A percentile compares a stretch with the other conserved stretches of the same genome.
phyloP scores from a whole-genome alignment of 805 yeast genomes.

The Wickerhamiella azymoides region DNA sequence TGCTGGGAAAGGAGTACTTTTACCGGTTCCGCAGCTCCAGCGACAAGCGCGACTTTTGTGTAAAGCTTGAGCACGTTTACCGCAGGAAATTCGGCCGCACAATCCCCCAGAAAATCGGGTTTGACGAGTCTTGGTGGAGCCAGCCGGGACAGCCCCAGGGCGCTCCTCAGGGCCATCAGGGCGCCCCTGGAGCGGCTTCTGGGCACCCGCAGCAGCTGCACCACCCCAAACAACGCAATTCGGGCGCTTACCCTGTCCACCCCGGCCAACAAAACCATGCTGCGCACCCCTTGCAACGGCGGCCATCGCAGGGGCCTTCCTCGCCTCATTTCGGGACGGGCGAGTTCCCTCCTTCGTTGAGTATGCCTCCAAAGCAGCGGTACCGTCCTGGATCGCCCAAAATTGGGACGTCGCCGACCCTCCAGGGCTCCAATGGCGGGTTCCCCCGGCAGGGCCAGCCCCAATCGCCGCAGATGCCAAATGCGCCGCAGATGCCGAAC shows the following conservation, averaged over 20 bases:
- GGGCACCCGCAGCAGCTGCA: background rate
- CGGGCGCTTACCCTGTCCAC: background rate
- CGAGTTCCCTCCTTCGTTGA: background rate
- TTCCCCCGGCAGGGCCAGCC: background rate
- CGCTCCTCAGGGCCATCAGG: background rate
- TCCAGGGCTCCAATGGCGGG: too few species aligned
- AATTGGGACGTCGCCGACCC: too few species aligned
- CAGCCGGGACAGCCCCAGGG: background rate
- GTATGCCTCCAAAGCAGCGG: background rate
- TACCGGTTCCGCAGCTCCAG: slow-evolving; percentile 57
- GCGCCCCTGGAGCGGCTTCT: background rate
- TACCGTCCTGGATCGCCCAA: background rate
- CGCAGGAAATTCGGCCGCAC: slow-evolving; percentile 43
- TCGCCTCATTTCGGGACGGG: background rate
- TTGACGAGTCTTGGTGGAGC: background rate
- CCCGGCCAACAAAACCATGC: background rate
- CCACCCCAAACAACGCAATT: background rate
- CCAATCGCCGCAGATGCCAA: background rate
- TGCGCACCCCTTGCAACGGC: background rate
- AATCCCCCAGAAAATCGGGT: slow-evolving; percentile 34
- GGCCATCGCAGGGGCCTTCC: slow-evolving; percentile 1
- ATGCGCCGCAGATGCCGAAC: background rate
- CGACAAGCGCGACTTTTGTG: slow-evolving; percentile 46
- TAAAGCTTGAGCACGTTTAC: slow-evolving; percentile 38
- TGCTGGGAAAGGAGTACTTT: slow-evolving; percentile 64